Evolutionary conservation across 495 filamentous ascomycete genomes (phyloP).

Genomic region (Xylaria curta): DNA sequence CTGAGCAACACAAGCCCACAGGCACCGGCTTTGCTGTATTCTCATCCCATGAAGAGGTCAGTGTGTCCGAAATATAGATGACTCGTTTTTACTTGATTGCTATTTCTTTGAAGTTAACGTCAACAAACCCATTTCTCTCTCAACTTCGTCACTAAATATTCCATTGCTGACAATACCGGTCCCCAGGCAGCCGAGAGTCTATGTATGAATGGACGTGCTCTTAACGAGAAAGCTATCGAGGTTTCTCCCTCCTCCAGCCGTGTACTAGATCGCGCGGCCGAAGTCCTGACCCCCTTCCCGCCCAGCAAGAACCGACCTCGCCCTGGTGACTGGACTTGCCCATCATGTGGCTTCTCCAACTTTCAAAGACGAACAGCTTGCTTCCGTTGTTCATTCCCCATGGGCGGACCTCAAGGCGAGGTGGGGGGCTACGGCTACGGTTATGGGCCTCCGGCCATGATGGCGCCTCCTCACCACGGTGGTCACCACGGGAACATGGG

Average conservation of each 20-base stretch:
- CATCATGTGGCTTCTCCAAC: slow-evolving; percentile 89
- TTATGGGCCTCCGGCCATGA: slow-evolving; percentile 73
- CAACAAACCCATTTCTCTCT: background rate
- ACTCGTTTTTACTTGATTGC: background rate
- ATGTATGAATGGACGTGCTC: slow-evolving; percentile 97
- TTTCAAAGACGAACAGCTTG: slow-evolving; percentile 98
- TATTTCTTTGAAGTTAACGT: background rate
- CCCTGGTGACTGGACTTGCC: slow-evolving; percentile 98
- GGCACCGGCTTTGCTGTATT: slow-evolving; percentile 98
- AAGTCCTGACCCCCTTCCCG: slow-evolving; percentile 95
- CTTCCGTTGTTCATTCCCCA: slow-evolving; percentile 97
- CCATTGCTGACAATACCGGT: slow-evolving; percentile 14
- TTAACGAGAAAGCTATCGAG: slow-evolving; percentile 98
- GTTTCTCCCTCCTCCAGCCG: slow-evolving; percentile 95
- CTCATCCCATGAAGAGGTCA: slow-evolving; percentile 98
- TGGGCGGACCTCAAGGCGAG: slow-evolving; percentile 75
- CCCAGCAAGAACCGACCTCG: slow-evolving; percentile 97
- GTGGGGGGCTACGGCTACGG: slow-evolving; percentile 78
- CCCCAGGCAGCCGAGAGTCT: slow-evolving; percentile 88
- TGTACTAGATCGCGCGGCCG: slow-evolving; percentile 91
- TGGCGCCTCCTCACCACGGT: slow-evolving; percentile 83
- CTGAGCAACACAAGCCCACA: slow-evolving; percentile 98
- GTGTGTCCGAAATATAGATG: slow-evolving; percentile 38
- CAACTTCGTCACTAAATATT: slow-evolving; percentile 29
- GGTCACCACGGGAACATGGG: slow-evolving; percentile 76